Evolutionary conservation across 805 yeast genomes (phyloP).

Genomic region (Millerago galiae): DNA sequence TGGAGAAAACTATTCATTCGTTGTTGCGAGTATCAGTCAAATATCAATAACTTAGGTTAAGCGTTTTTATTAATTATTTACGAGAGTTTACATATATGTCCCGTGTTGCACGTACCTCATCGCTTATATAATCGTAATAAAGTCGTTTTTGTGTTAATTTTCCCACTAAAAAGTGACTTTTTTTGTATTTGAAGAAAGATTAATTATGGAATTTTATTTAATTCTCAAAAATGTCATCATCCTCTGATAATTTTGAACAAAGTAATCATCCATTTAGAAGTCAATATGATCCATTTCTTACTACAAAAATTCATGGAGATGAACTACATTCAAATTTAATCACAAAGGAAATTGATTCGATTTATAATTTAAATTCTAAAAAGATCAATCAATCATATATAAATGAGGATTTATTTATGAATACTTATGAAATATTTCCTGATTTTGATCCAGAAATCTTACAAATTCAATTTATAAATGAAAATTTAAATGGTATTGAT

Average conservation of each 20-base stretch:
- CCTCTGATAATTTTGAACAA: not conserved
- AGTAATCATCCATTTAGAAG: not conserved
- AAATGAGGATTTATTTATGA: not conserved
- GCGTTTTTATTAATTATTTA: too few relatives aligned
- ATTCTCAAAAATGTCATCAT: not conserved
- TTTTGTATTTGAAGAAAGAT: too few relatives aligned
- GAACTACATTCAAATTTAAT: not conserved
- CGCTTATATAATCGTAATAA: not conserved
- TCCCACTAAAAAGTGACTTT: not conserved
- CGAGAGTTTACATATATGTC: too few relatives aligned
- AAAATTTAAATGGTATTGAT: conserved; percentile 2
- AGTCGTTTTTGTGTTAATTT: not conserved
- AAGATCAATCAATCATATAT: not conserved
- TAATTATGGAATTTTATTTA: too few relatives aligned
- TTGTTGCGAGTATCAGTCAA: too few relatives aligned
- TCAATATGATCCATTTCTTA: conserved; percentile 5
- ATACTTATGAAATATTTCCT: conserved; percentile 5
- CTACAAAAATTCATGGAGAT: conserved; percentile 1
- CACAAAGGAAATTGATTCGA: not conserved
- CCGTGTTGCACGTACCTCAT: not conserved
- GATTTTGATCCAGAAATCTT: conserved; percentile 7
- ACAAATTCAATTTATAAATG: conserved; percentile 3
- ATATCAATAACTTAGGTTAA: too few relatives aligned
- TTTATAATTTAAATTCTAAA: not conserved
- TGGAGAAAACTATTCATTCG: too few relatives aligned